Evolutionary conservation across 345 rosid species (phyloP), one percentile per base, ranked within the genome.

Genomic region (Aquilaria yunnanensis): DNA sequence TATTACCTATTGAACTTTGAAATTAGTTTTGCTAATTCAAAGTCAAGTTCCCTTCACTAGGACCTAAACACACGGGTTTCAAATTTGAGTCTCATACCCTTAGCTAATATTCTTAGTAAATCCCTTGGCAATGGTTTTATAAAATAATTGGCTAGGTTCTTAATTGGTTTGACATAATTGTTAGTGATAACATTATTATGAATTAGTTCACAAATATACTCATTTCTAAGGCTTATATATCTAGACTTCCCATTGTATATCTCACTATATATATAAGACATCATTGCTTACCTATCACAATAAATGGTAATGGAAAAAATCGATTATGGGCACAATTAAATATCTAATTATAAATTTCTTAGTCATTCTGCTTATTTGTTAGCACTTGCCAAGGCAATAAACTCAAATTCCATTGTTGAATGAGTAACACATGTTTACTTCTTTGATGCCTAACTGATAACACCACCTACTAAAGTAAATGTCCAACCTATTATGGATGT

Each of bases 1-100:
- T 51, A 2, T 62, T 62, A 62, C 56, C 65, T 16, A 32, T 62
- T 62, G 34, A 32, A 31, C 65, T 62, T 51, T 50, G 30, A 50
- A 34, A 13, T 2, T 13, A 62, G 52, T 32, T 2, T 32, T 49
- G n/a, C 12, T 33, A 62, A 4, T 6, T 32, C 12, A 16, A 51
- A n/a, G 52, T 47, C 48, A 56, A 47, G 56, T 50, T 62, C 8
- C 47, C 31, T 23, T 51, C 34, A 34, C 51, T 48, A 7, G 51
- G 11, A n/a, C 14, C 51, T 7, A 14, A 33, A 6, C 1, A 12
- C 1, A 57, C 2, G 0, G 29, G 46, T 41, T 33, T 57, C 33
- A 57, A 16, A 16, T 16, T 16, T 16, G 23, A 16, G 47, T 10
- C 47, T 23, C 46, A 57, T 57, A 12, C 46, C n/a, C 12, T 10